These are phyloP conservation scores for Berkeleyomyces basicola DNA, from an alignment of 2,329 filamentous ascomycete species.

Conservation along the genomic window DNA sequence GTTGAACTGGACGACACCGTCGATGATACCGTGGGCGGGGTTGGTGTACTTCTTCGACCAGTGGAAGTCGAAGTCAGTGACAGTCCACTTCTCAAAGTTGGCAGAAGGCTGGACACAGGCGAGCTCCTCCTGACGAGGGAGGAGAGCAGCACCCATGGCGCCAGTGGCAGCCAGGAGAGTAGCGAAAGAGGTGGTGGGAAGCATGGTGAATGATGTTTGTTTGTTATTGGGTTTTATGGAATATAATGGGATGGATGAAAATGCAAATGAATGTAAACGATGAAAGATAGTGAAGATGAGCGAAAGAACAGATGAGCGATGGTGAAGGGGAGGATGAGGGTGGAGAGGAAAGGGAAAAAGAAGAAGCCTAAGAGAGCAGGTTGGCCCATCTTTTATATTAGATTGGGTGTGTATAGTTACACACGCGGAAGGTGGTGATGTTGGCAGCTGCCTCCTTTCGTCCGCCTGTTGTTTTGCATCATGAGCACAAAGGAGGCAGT, in stretches of 20 bases:
- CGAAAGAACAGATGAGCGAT: too few relatives aligned
- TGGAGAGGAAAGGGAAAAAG: too few relatives aligned
- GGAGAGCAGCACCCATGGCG: slow-evolving; percentile 3
- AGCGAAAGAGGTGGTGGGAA: slow-evolving; percentile 2
- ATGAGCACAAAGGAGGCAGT: too few relatives aligned
- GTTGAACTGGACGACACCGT: slow-evolving; percentile 32
- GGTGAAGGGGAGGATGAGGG: too few relatives aligned
- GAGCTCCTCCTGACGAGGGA: slow-evolving; percentile 2
- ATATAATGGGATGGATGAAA: not conserved
- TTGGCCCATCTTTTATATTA: too few relatives aligned
- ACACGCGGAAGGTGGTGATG: too few relatives aligned
- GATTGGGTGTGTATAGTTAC: too few relatives aligned
- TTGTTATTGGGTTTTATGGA: not conserved
- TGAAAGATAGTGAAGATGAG: too few relatives aligned
- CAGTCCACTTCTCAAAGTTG: slow-evolving; percentile 22
- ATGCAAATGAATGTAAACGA: not conserved
- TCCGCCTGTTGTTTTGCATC: too few relatives aligned
- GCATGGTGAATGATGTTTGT: slow-evolving; percentile 6
- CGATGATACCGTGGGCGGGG: slow-evolving; percentile 33
- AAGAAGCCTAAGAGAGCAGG: too few relatives aligned
- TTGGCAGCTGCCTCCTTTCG: too few relatives aligned
- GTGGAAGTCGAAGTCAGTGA: slow-evolving; percentile 31
- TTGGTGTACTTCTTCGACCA: slow-evolving; percentile 34
- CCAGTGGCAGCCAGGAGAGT: slow-evolving; percentile 6
- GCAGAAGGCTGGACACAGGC: slow-evolving; percentile 16